A percentile compares a stretch with the other conserved stretches of the same genome.
Evolutionary conservation across 495 filamentous ascomycete genomes (phyloP).

Genomic region (Lindgomyces ingoldianus): DNA sequence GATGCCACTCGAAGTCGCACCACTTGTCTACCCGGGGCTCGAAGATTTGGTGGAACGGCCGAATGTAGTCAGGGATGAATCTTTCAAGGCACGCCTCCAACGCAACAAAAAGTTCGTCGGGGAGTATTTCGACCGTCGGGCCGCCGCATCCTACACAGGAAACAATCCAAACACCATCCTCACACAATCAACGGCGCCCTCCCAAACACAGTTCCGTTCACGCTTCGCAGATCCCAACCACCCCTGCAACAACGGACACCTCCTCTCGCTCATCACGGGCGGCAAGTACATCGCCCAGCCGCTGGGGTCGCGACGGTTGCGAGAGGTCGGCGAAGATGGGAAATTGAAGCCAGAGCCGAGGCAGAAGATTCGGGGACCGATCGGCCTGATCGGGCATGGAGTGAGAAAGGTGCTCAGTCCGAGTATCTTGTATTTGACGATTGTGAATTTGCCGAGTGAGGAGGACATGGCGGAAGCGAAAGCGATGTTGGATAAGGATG

Average conservation of each 20-base stretch:
- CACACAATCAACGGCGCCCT: slow-evolving; percentile 1
- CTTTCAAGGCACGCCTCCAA: slow-evolving; percentile 11
- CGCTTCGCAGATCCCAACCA: slow-evolving; percentile 23
- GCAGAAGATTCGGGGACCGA: not conserved
- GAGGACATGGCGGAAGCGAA: slow-evolving; percentile 16
- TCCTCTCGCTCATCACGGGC: slow-evolving; percentile 2
- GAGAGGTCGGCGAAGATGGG: slow-evolving; percentile 9
- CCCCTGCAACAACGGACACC: slow-evolving; percentile 17
- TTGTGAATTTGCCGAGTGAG: slow-evolving; percentile 20
- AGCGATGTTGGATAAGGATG: not conserved
- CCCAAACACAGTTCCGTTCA: slow-evolving; percentile 2
- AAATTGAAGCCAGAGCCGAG: slow-evolving; percentile 6
- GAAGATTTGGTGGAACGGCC: slow-evolving; percentile 1
- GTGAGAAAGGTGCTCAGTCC: slow-evolving; percentile 3
- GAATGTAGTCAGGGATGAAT: not conserved
- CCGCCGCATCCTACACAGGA: slow-evolving; percentile 12
- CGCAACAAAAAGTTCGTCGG: slow-evolving; percentile 20
- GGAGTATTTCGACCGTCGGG: slow-evolving; percentile 23
- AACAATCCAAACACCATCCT: slow-evolving; percentile 17
- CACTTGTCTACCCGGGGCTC: slow-evolving; percentile 13
- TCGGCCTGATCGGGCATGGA: not conserved
- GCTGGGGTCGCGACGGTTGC: not conserved
- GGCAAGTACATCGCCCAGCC: not conserved
- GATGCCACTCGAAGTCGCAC: slow-evolving; percentile 17
- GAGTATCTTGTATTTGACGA: slow-evolving; percentile 14